These are phyloP conservation scores for Ananas comosus DNA, from an alignment of 176 grass and related monocot genomes.

Conservation along the genomic window DNA sequence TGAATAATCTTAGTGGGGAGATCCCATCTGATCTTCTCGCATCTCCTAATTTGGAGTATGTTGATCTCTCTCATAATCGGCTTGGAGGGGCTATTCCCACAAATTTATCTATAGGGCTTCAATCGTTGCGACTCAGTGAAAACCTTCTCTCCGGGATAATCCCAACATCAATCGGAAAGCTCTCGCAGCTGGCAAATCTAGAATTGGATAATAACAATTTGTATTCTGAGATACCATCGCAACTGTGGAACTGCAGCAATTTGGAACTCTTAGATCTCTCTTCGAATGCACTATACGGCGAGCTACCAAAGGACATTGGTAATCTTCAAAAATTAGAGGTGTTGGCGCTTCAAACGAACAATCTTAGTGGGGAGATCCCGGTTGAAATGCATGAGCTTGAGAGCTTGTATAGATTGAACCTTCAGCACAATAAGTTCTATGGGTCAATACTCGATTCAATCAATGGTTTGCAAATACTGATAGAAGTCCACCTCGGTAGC, in stretches of 20 bases:
- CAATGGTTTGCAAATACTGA: neutral
- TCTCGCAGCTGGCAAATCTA: neutral
- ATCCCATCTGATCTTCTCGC: constrained; percentile 32
- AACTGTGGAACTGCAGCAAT: constrained; percentile 26
- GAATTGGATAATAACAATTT: neutral
- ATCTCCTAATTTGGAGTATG: neutral
- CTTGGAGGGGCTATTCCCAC: constrained; percentile 17
- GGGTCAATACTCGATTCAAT: constrained; percentile 36
- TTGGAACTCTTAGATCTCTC: constrained; percentile 50
- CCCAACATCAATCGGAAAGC: constrained; percentile 17
- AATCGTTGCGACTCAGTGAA: constrained; percentile 24
- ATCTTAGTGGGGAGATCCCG: constrained; percentile 24
- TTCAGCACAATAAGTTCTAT: constrained; percentile 31
- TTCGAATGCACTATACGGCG: constrained; percentile 33
- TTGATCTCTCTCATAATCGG: constrained; percentile 33
- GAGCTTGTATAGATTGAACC: constrained; percentile 36
- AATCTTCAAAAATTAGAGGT: constrained; percentile 34
- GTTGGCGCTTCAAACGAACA: constrained; percentile 45
- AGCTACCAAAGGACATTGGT: constrained; percentile 22
- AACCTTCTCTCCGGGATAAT: constrained; percentile 37
- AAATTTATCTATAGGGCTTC: constrained; percentile 27
- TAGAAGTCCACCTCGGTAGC: constrained; percentile 52
- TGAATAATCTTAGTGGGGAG: constrained; percentile 23
- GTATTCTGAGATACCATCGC: constrained; percentile 14
- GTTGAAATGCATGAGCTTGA: neutral